phyloP scores from a whole-genome alignment of 129 eudicot species.

The Tagetes erecta region DNA sequence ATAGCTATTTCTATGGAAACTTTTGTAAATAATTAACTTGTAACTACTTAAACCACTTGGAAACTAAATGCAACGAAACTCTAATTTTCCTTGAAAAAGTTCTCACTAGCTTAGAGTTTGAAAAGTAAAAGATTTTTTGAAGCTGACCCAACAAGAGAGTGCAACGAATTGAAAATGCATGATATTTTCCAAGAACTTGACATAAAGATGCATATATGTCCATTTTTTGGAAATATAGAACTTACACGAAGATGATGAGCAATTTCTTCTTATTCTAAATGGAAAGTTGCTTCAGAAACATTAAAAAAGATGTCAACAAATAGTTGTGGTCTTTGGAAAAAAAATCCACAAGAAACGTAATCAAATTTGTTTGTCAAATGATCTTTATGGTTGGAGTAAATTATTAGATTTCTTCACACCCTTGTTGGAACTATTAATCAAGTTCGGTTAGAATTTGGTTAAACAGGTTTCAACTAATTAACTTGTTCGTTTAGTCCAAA shows the following conservation, averaged over 20 bases:
- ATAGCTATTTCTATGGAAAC: too few species aligned
- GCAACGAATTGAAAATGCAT: not conserved
- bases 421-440: too few species aligned
- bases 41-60: not conserved
- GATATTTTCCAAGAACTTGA: not conserved
- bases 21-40: not conserved
- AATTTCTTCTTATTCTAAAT: not conserved
- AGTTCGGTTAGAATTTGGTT: too few species aligned
- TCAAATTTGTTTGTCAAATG: too few species aligned
- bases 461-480: too few species aligned
- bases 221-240: not conserved
- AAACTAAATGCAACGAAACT: not conserved
- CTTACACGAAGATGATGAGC: not conserved
- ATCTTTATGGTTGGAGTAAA: too few species aligned
- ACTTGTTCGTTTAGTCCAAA: too few species aligned
- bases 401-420: too few species aligned
- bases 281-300: not conserved
- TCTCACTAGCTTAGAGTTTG: not conserved
- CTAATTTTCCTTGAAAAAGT: not conserved
- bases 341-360: too few species aligned
- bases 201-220: not conserved
- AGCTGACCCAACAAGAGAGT: not conserved
- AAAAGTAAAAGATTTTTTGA: not conserved
- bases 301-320: not conserved
- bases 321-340: not conserved